Conservation (phyloP, 2,329 filamentous ascomycete species). For the Ophiostoma novo-ulmi region DNA sequence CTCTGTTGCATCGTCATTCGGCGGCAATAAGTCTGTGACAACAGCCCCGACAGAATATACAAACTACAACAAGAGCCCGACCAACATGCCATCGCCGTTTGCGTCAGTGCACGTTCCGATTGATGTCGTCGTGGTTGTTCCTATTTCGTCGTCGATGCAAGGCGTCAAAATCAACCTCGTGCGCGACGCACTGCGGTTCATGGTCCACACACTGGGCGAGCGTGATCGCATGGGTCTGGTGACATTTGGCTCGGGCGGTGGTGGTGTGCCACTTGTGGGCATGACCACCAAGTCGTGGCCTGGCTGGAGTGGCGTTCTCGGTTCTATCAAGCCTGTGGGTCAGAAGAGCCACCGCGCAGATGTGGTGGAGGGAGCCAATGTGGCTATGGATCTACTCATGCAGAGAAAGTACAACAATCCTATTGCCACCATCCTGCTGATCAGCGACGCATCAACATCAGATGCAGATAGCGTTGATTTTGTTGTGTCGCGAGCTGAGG, state of each 20-base stretch:
- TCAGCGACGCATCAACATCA: slow-evolving; percentile 93
- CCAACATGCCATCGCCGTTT: slow-evolving; percentile 31
- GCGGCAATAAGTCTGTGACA: slow-evolving; percentile 72
- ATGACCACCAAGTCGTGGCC: slow-evolving; percentile 96
- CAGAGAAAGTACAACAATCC: slow-evolving; percentile 94
- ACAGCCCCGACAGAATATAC: slow-evolving; percentile 93
- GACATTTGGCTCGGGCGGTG: slow-evolving; percentile 90
- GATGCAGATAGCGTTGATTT: slow-evolving; percentile 96
- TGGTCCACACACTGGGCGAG: slow-evolving; percentile 84
- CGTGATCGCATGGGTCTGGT: slow-evolving; percentile 95
- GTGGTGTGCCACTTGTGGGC: slow-evolving; percentile 90
- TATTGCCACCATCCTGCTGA: slow-evolving; percentile 89
- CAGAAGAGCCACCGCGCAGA: slow-evolving; percentile 96
- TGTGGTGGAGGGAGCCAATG: slow-evolving; percentile 94
- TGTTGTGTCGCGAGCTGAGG: slow-evolving; percentile 91
- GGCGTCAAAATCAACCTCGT: slow-evolving; percentile 97
- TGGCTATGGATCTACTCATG: slow-evolving; percentile 98
- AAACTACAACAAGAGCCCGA: slow-evolving; percentile 54
- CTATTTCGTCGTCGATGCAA: slow-evolving; percentile 97
- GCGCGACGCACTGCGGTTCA: slow-evolving; percentile 84
- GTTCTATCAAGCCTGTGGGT: slow-evolving; percentile 84
- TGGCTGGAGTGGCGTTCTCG: slow-evolving; percentile 81
- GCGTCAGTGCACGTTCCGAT: slow-evolving; percentile 77
- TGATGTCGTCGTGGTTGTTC: slow-evolving; percentile 93
- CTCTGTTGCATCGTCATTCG: slow-evolving; percentile 77